Percentiles rank a stretch among this genome's conserved stretches.
phyloP scores from a whole-genome alignment of 345 rosid genomes.

The Adansonia digitata region DNA sequence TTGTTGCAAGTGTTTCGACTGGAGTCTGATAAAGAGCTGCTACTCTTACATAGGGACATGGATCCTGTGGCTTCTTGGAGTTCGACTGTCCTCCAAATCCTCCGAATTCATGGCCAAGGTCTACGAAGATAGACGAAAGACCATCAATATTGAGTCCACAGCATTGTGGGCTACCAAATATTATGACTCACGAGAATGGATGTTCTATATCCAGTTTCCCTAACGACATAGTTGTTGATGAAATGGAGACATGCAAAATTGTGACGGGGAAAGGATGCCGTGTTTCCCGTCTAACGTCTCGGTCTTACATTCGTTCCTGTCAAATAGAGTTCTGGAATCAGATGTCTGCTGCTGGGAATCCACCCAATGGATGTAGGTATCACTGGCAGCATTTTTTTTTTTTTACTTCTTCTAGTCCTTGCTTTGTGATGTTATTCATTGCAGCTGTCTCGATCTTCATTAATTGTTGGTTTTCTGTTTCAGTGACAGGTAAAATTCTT shows the following conservation, averaged over 20 bases:
- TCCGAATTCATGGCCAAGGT: background rate
- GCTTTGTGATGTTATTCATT: background rate
- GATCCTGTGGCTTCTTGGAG: background rate
- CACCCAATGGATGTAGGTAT: background rate
- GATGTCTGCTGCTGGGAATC: background rate
- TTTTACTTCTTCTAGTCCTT: background rate
- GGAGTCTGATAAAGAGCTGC: background rate
- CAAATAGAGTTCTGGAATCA: background rate
- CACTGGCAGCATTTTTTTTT: background rate
- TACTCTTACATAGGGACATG: conserved; percentile 5
- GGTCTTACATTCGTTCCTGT: background rate
- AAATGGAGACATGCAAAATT: background rate
- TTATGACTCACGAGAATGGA: background rate
- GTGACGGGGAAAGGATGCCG: background rate
- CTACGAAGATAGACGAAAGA: background rate
- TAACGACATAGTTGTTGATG: background rate
- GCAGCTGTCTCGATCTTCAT: background rate
- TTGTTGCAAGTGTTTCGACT: background rate
- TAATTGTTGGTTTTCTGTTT: background rate
- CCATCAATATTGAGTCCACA: background rate
- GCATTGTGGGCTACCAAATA: background rate
- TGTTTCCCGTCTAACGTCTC: background rate
- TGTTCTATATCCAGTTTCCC: background rate
- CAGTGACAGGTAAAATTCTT: background rate
- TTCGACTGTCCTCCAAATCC: background rate